These are phyloP conservation scores for Acanthamoeba sp. DNA, from an alignment of 208 protist genomes.

Conservation along the genomic window DNA sequence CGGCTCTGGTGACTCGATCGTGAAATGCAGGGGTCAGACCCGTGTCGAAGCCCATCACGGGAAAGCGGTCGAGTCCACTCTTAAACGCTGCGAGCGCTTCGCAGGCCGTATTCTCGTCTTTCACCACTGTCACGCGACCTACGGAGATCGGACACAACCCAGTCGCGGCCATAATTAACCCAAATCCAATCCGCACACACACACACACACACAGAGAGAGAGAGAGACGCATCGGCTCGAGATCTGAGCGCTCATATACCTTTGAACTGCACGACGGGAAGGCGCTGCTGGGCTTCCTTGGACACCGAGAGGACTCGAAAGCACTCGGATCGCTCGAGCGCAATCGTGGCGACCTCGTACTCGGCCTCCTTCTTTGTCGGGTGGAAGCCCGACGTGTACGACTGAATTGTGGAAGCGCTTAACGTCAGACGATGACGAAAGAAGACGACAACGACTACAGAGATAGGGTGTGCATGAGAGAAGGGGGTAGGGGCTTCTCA, in stretches of 20 bases:
- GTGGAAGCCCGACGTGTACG: background rate
- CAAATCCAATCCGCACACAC: too few relatives aligned
- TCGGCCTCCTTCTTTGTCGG: background rate
- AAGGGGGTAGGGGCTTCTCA: background rate
- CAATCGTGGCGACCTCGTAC: background rate
- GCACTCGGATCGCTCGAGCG: background rate
- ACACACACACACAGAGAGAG: too few relatives aligned
- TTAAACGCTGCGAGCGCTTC: background rate
- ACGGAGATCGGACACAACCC: background rate
- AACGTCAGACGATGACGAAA: too few relatives aligned
- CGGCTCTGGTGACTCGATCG: too few relatives aligned
- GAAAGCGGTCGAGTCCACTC: background rate
- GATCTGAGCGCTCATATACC: too few relatives aligned
- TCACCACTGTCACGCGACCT: background rate
- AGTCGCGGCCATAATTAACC: too few relatives aligned
- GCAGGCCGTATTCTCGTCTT: background rate
- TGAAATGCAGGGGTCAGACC: background rate
- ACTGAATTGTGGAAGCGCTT: background rate
- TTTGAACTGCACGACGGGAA: background rate
- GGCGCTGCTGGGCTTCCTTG: background rate
- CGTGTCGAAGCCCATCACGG: conserved; percentile 16
- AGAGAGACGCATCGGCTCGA: background rate
- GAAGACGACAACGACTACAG: too few relatives aligned
- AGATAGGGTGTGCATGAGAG: too few relatives aligned
- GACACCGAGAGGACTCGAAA: background rate